Percentiles rank a stretch among this genome's conserved stretches.
These are phyloP conservation scores for Aurantiochytrium sp. DNA, from an alignment of 108 stramenopile species.

Conservation along the genomic window DNA sequence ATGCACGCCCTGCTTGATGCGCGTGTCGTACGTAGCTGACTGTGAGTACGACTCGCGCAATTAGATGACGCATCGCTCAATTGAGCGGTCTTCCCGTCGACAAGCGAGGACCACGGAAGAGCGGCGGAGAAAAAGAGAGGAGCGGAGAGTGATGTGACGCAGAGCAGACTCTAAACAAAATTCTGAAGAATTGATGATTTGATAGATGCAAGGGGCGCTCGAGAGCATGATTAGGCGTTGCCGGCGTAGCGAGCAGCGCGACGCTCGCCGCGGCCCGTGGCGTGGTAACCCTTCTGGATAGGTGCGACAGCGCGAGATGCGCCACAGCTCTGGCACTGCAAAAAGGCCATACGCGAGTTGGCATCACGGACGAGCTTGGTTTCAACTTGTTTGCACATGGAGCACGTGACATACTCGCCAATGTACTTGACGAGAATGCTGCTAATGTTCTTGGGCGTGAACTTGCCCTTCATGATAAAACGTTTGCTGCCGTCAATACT, in stretches of 20 bases:
- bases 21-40: too few species aligned
- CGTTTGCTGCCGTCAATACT: conserved; percentile 96
- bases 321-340: conserved; percentile 88
- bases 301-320: conserved; percentile 80
- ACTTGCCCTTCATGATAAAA: conserved; percentile 89
- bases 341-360: conserved; percentile 80
- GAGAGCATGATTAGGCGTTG: background rate
- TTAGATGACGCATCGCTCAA: too few species aligned
- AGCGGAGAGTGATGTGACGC: too few species aligned
- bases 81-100: too few species aligned
- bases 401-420: conserved; percentile 96
- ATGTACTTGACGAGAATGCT: conserved; percentile 95
- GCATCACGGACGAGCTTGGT: conserved; percentile 85
- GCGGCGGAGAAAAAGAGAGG: too few species aligned
- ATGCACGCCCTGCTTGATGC: too few species aligned
- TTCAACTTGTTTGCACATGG: conserved; percentile 92
- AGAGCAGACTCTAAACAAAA: too few species aligned
- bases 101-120: too few species aligned
- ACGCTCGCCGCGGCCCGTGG: conserved; percentile 93
- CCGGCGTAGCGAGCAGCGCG: conserved; percentile 35
- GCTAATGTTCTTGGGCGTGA: conserved; percentile 95
- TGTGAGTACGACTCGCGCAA: too few species aligned
- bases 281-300: conserved; percentile 94
- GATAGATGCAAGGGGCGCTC: too few species aligned
- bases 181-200: too few species aligned